Evolutionary conservation across 495 filamentous ascomycete species (phyloP).

Genomic region (Oleoguttula mirabilis): DNA sequence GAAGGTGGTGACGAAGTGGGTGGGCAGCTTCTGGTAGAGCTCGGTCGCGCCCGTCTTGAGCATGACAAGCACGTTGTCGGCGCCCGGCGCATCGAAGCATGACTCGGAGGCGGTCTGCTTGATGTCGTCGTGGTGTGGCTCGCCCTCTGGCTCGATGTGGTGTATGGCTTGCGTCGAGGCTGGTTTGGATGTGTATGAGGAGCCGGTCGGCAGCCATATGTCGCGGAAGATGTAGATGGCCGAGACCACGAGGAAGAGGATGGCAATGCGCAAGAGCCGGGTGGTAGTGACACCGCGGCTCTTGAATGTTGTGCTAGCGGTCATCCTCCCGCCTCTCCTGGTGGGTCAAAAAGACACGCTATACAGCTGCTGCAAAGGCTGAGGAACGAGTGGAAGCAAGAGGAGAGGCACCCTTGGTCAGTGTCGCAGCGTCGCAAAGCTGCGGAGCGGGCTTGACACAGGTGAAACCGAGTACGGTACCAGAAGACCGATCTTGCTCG

Average conservation of each 20-base stretch:
- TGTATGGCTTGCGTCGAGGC: background rate
- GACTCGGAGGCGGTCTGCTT: background rate
- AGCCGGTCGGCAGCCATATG: too few species aligned
- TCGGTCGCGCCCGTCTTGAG: slow-evolving; percentile 30
- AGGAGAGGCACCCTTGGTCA: too few species aligned
- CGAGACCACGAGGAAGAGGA: slow-evolving; percentile 5
- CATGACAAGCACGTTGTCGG: slow-evolving; percentile 25
- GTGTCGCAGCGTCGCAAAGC: too few species aligned
- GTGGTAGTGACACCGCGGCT: slow-evolving; percentile 1
- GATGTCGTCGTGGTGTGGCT: background rate
- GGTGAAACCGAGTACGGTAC: too few species aligned
- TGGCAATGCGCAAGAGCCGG: slow-evolving; percentile 8
- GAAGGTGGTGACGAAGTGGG: slow-evolving; percentile 41
- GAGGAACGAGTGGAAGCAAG: too few species aligned
- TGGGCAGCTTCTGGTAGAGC: slow-evolving; percentile 25
- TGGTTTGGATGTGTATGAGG: background rate
- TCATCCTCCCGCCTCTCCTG: slow-evolving; percentile 1
- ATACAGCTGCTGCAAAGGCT: too few species aligned
- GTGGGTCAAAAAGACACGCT: background rate
- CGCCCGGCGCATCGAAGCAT: slow-evolving; percentile 13
- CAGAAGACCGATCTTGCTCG: too few species aligned
- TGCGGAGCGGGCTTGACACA: too few species aligned
- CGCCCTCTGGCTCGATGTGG: background rate
- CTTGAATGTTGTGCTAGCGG: background rate
- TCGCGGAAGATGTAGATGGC: slow-evolving; percentile 13